Base-by-base conservation (phyloP, 108 stramenopile species). In the Aurantiochytrium sp. region DNA sequence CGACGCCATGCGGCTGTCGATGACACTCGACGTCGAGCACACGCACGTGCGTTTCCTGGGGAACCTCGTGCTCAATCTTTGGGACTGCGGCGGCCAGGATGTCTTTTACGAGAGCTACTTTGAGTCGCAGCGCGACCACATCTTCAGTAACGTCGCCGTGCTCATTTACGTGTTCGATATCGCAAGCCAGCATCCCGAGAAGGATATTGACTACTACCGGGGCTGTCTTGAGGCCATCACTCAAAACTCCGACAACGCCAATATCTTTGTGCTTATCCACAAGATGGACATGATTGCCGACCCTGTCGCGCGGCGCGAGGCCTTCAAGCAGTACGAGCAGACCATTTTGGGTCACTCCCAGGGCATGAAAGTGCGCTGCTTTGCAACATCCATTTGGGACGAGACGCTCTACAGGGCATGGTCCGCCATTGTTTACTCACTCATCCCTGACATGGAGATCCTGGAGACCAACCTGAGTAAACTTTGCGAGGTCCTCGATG, bases 141-240 rank as follows among this genome's bases (percentile, higher is more conserved):
- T 99, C 72, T 99, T 99, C 93, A 94, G 97, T 10, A 92, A 93
- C 88, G 99, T 99, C 73, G 99, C 98, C 90, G 76, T 99, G 69
- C 89, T 99, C 23, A 99, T 99, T 89, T 99, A 99, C 88, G 99
- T 99, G 29, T 98, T 99, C 94, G 97, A 98, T 91, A 98, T 98
- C 90, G 97, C 97, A 92, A 94, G 93, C 64, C 94, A 95, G 60
- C 94, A 95, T 44, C 95, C 96, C 44, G 96, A 97, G 89, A 87
- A 83, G 88, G 93, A 93, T 45, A 47, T 94, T 21, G 43, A 58
- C 12, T 89, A 92, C 88, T 94, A 89, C 59, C 69, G 71, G 25
- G 92, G 93, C 5, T 93, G 93, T 73, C 88, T 94, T 29, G 91
- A 92, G 58, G 72, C 57, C n/a, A 72, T 89, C 55, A 43, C 71